phyloP scores from a whole-genome alignment of 768 basidiomycete species.

The Russula foetens region DNA sequence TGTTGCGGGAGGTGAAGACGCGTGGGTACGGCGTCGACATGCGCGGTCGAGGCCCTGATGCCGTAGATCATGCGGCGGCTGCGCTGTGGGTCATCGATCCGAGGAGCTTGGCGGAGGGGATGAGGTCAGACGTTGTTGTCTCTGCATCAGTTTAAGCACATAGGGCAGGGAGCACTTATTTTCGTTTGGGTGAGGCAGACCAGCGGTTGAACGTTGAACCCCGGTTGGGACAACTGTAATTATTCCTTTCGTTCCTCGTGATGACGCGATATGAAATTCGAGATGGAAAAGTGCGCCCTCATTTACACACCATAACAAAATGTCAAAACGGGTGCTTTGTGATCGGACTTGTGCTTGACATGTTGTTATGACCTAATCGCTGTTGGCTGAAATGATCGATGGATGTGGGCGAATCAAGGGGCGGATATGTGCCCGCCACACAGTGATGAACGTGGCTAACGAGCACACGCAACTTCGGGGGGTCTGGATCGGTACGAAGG shows the following conservation, averaged over 20 bases:
- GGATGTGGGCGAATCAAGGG: not conserved
- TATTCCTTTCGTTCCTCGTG: not conserved
- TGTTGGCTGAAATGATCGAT: not conserved
- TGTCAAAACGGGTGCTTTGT: too few relatives aligned
- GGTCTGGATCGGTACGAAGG: not conserved
- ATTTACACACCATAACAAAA: too few relatives aligned
- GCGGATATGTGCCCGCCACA: not conserved
- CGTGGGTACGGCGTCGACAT: slow-evolving; percentile 22
- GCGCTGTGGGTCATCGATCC: slow-evolving; percentile 73
- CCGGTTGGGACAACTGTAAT: too few relatives aligned
- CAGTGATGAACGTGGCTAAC: not conserved
- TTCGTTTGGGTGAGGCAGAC: not conserved
- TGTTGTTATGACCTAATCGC: not conserved
- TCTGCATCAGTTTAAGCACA: not conserved
- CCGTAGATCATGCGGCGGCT: slow-evolving; percentile 22
- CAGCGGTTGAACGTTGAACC: too few relatives aligned
- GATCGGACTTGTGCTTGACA: too few relatives aligned
- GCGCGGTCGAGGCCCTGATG: slow-evolving; percentile 1
- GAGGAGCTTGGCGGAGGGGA: slow-evolving; percentile 65
- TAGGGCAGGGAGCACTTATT: too few relatives aligned
- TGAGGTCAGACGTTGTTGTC: slow-evolving; percentile 29
- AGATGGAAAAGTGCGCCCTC: not conserved
- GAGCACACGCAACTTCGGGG: not conserved
- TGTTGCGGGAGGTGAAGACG: slow-evolving; percentile 58
- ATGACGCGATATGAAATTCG: not conserved